A percentile compares a stretch with the other conserved stretches of the same genome.
These are phyloP conservation scores for Periconia digitata DNA, from an alignment of 2,329 filamentous ascomycete species.

Conservation along the genomic window DNA sequence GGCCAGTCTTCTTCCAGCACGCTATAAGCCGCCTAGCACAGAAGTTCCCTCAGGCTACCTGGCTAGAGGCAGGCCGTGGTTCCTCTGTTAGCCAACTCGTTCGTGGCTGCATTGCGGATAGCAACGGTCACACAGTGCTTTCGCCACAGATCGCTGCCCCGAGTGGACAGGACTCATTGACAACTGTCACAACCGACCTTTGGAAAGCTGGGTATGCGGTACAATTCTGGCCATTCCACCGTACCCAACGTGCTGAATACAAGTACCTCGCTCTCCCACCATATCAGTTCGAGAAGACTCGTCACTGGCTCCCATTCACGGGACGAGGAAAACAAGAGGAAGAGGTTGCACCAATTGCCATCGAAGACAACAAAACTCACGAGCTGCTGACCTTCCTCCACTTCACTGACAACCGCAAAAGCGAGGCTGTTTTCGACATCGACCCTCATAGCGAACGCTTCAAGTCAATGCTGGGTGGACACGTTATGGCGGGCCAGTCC, in stretches of 20 bases:
- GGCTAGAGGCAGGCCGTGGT: slow-evolving; percentile 38
- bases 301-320: slow-evolving; percentile 19
- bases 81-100: slow-evolving; percentile 11
- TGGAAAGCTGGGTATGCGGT: slow-evolving; percentile 43
- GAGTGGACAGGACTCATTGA: slow-evolving; percentile 9
- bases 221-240: slow-evolving; percentile 44
- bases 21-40: slow-evolving; percentile 12
- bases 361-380: background rate
- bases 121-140: background rate
- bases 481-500: slow-evolving; percentile 45
- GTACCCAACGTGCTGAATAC: slow-evolving; percentile 26
- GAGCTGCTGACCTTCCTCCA: background rate
- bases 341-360: background rate
- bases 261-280: slow-evolving; percentile 28
- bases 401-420: slow-evolving; percentile 11
- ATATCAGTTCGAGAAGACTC: slow-evolving; percentile 13
- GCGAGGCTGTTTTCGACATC: slow-evolving; percentile 42
- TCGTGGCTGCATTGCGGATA: background rate
- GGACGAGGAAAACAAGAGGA: background rate
- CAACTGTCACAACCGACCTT: slow-evolving; percentile 27
- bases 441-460: slow-evolving; percentile 43
- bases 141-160: background rate
- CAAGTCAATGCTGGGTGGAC: slow-evolving; percentile 34
- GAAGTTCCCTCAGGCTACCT: slow-evolving; percentile 21
- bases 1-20: slow-evolving; percentile 26